Evolutionary conservation across 192 early-diverging fungal species (phyloP), one percentile per base, ranked within the genome.

Genomic region (Coemansia sp.): DNA sequence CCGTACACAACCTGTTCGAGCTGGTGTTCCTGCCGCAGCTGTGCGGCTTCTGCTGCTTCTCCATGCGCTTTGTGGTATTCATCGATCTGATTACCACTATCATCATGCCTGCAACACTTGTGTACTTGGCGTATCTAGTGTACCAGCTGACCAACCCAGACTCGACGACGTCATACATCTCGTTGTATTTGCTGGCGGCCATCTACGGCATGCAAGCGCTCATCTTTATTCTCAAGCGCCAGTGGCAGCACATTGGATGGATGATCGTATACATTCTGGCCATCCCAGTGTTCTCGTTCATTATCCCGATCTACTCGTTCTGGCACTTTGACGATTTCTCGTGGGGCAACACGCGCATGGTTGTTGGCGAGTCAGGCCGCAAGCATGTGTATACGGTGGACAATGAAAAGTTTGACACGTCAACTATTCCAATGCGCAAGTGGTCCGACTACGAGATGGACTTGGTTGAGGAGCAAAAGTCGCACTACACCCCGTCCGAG

Each of bases 281-380:
- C 27, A 92, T 94, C 64, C 94, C 94, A 14, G 85, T 93, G 22
- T 95, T 95, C 65, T 87, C 88, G 5, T 89, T 92, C 58, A 73
- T 87, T 39, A 82, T 92, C 24, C 91, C 90, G 2, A 61, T 93
- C n/a, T 98, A 98, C 69, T 86, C 96, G 21, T 98, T 96, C 87
- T 99, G 97, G 97, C 94, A 95, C 86, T 94, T 97, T 79, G 97
- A 99, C 75, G 94, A 99, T 74, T 99, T 99, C 68, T 95, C 93
- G 22, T 99, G 97, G 97, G 97, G 95, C 60, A 96, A 94, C 75
- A 98, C 96, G 23, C 91, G 96, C 71, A 39, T 91, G 27, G 92
- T 96, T 1, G 85, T 93, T 9, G 96, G 95, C 61, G 91, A 93
- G 66, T 90, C 88, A 35, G 92, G 92, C 56, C 81, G 83, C 45